Evolutionary conservation across 2,329 filamentous ascomycete genomes (phyloP).

Genomic region (Epichloe gansuensis): DNA sequence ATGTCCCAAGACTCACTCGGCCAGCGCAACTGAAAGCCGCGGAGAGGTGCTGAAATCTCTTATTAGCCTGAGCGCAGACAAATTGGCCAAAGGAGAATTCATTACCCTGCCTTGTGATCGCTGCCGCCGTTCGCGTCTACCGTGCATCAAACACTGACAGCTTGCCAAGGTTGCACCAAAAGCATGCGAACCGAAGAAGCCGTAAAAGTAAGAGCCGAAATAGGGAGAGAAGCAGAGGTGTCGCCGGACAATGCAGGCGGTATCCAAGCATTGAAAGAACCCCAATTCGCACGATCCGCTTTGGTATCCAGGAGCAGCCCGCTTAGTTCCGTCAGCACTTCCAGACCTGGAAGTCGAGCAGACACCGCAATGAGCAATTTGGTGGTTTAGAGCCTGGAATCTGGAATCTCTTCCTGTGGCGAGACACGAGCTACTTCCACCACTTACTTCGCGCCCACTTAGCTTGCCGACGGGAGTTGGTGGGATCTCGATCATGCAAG

Average conservation of each 20-base stretch:
- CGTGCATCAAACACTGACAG: slow-evolving; percentile 74
- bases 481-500: slow-evolving; percentile 8
- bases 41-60: slow-evolving; percentile 32
- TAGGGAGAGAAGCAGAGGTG: slow-evolving; percentile 9
- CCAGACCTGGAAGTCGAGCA: slow-evolving; percentile 7
- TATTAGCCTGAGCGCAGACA: slow-evolving; percentile 66
- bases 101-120: slow-evolving; percentile 78
- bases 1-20: slow-evolving; percentile 16
- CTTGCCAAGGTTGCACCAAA: slow-evolving; percentile 82
- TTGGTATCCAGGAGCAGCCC: neutral
- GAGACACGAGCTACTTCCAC: neutral
- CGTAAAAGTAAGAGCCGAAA: slow-evolving; percentile 17
- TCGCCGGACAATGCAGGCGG: slow-evolving; percentile 8
- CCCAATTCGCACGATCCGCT: neutral
- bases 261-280: slow-evolving; percentile 3
- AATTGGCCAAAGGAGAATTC: slow-evolving; percentile 57
- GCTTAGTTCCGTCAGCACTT: neutral
- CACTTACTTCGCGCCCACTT: neutral
- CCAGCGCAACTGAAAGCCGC: slow-evolving; percentile 14
- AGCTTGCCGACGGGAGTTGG: neutral
- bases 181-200: slow-evolving; percentile 74
- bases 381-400: slow-evolving; percentile 7
- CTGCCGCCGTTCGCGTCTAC: slow-evolving; percentile 66
- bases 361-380: slow-evolving; percentile 6
- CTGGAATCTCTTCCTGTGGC: slow-evolving; percentile 6